phyloP scores from a whole-genome alignment of 2,329 filamentous ascomycete species.

The Gnomoniopsis sp. region DNA sequence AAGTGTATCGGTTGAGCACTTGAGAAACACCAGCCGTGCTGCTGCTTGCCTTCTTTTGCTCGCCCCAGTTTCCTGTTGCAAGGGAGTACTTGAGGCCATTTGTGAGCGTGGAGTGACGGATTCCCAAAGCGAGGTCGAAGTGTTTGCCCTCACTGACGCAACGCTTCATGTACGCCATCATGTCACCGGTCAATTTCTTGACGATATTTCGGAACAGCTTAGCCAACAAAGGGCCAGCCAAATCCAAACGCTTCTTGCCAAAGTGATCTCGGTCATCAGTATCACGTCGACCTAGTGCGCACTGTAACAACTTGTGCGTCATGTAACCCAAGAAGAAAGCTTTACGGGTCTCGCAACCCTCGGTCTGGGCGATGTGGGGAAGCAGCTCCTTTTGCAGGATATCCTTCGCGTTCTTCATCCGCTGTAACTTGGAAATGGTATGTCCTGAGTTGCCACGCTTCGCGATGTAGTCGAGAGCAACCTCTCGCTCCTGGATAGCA shows the following conservation, averaged over 20 bases:
- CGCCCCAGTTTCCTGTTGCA: slow-evolving; percentile 97
- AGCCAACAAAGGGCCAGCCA: slow-evolving; percentile 91
- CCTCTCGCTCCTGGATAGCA: slow-evolving; percentile 91
- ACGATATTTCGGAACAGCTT: slow-evolving; percentile 93
- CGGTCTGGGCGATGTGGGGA: slow-evolving; percentile 91
- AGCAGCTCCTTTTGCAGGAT: slow-evolving; percentile 96
- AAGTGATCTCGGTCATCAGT: slow-evolving; percentile 98
- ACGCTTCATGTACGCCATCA: slow-evolving; percentile 85
- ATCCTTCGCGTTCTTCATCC: slow-evolving; percentile 87
- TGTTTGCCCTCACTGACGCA: slow-evolving; percentile 86
- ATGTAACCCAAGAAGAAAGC: slow-evolving; percentile 99
- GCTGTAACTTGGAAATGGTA: slow-evolving; percentile 76
- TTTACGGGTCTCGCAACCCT: slow-evolving; percentile 92
- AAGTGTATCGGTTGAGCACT: slow-evolving; percentile 96
- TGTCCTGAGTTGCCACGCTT: slow-evolving; percentile 75
- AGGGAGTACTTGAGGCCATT: slow-evolving; percentile 95
- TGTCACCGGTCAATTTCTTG: slow-evolving; percentile 84
- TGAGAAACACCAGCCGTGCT: slow-evolving; percentile 97
- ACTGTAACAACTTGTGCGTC: slow-evolving; percentile 93
- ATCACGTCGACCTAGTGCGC: slow-evolving; percentile 86
- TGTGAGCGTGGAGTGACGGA: slow-evolving; percentile 87
- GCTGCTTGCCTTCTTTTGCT: slow-evolving; percentile 96
- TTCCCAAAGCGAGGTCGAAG: slow-evolving; percentile 85
- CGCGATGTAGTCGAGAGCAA: slow-evolving; percentile 91
- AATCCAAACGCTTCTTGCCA: slow-evolving; percentile 94